Percentiles rank a stretch among this genome's conserved stretches.
phyloP scores from a whole-genome alignment of 192 early-diverging fungal species.

The Phlyctochytrium planicorne region DNA sequence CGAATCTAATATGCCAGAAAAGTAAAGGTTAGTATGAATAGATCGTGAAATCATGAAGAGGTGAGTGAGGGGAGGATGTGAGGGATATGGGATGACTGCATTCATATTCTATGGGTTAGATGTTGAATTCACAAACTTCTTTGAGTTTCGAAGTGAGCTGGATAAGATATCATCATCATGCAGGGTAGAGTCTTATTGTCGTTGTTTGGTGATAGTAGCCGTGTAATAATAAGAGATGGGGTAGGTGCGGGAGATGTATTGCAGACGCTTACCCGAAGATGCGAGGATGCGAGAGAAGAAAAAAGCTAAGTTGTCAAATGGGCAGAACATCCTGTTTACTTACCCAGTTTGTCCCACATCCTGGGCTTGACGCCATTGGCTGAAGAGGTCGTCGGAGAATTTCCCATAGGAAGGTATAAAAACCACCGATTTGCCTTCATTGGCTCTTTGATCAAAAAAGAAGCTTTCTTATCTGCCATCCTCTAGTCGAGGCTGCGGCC shows the following conservation, averaged over 20 bases:
- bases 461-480: not conserved
- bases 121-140: not conserved
- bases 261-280: not conserved
- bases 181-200: not conserved
- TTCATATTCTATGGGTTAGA: not conserved
- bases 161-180: not conserved
- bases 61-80: not conserved
- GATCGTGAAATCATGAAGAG: no score
- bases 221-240: no score
- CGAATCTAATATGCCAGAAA: not conserved
- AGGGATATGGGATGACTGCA: not conserved
- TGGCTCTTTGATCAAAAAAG: not conserved
- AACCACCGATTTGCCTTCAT: not conserved
- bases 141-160: slow-evolving; percentile 1
- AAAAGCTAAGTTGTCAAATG: not conserved
- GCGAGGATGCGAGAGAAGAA: not conserved
- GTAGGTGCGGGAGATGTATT: not conserved
- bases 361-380: not conserved
- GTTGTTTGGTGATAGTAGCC: not conserved
- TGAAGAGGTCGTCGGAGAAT: not conserved
- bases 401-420: not conserved
- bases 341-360: no score
- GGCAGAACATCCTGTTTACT: no score
- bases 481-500: not conserved
- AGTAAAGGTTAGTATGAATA: no score